Conservation (phyloP, 78 protist genomes). For the Ministeria vibrans region DNA sequence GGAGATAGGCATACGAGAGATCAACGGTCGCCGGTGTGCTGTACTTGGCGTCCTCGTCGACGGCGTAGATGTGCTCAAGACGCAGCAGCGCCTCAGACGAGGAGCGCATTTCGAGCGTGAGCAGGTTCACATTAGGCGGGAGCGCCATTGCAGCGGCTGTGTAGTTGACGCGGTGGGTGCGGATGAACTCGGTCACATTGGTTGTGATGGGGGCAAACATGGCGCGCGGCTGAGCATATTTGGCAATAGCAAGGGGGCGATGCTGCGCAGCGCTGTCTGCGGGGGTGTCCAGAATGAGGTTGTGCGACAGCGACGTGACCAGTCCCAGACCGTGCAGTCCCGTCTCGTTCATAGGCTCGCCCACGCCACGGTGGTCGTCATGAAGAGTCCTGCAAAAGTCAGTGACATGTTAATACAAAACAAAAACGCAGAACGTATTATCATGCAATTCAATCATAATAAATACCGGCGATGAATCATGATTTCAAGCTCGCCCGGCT, state of each 20-base stretch:
- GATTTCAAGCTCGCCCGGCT: constrained; percentile 62
- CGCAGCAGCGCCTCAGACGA: background rate
- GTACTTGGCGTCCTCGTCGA: constrained; percentile 5
- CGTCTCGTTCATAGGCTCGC: constrained; percentile 81
- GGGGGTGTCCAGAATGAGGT: background rate
- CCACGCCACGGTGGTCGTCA: constrained; percentile 84
- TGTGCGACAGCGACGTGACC: background rate
- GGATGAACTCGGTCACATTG: background rate
- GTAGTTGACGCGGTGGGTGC: background rate
- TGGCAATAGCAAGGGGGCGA: background rate
- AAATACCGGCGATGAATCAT: constrained; percentile 73
- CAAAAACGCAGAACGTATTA: background rate
- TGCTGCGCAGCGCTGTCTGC: background rate
- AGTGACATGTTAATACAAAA: background rate
- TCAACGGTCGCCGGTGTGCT: background rate
- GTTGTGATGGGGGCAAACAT: background rate
- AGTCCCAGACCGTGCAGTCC: background rate
- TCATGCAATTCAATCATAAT: background rate
- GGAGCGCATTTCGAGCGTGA: background rate
- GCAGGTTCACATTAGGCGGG: background rate
- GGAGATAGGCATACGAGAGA: background rate
- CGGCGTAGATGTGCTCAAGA: background rate
- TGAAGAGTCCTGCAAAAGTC: constrained; percentile 27
- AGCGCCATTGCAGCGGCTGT: background rate
- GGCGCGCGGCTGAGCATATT: background rate